Percentiles rank a stretch among this genome's conserved stretches.
These are phyloP conservation scores for Agaricus sinodeliciosus DNA, from an alignment of 768 basidiomycete species.

Conservation along the genomic window DNA sequence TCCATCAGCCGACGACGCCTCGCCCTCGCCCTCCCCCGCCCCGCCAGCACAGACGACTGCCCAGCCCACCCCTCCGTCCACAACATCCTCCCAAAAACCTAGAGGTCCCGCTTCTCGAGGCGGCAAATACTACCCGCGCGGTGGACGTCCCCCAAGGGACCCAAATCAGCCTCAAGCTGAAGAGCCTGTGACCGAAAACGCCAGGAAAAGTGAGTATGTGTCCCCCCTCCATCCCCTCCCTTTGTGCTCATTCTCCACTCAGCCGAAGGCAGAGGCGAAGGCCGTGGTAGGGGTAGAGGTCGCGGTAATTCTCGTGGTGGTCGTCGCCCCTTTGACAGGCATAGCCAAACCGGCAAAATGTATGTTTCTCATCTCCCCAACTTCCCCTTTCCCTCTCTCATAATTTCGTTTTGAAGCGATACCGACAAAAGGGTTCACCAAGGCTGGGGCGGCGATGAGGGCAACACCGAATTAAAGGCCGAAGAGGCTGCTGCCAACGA, in stretches of 20 bases:
- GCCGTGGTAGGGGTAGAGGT: conserved; percentile 44
- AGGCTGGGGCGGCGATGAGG: conserved; percentile 93
- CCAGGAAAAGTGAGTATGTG: conserved; percentile 30
- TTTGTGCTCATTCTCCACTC: neutral
- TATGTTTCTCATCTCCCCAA: conserved; percentile 30
- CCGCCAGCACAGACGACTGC: conserved; percentile 19
- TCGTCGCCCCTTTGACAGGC: conserved; percentile 79
- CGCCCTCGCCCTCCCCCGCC: conserved; percentile 35
- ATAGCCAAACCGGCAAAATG: conserved; percentile 82
- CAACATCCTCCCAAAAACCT: conserved; percentile 38
- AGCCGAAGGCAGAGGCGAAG: conserved; percentile 28
- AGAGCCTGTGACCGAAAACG: conserved; percentile 22
- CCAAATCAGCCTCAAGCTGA: conserved; percentile 21
- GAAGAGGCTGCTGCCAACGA: conserved; percentile 74
- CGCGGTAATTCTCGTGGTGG: conserved; percentile 50
- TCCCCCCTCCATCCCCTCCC: neutral
- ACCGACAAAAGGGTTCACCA: conserved; percentile 93
- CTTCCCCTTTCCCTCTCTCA: conserved; percentile 13
- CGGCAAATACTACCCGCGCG: conserved; percentile 62
- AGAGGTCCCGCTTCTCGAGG: conserved; percentile 58
- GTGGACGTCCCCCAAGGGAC: conserved; percentile 36
- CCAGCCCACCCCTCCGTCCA: conserved; percentile 19
- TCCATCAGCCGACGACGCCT: conserved; percentile 36
- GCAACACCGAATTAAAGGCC: conserved; percentile 71
- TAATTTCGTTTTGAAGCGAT: conserved; percentile 48